Conservation (phyloP, 768 basidiomycete species). For the Lactifluus rugatus region DNA sequence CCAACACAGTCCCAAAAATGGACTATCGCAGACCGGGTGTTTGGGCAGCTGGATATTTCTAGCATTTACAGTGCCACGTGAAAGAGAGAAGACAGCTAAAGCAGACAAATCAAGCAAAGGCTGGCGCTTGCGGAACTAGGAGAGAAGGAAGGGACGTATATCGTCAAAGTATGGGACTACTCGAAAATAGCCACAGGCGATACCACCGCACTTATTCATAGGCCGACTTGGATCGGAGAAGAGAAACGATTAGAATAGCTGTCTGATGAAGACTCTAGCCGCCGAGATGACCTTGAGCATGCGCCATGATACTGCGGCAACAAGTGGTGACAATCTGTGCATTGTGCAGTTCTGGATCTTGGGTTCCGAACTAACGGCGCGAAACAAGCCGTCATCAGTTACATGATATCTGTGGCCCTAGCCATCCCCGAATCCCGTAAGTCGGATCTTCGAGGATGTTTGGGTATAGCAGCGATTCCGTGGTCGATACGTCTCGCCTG, state of each 20-base stretch:
- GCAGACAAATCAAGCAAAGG: background rate
- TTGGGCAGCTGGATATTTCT: background rate
- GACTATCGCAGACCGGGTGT: background rate
- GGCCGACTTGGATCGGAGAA: no score
- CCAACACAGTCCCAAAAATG: background rate
- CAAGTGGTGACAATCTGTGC: background rate
- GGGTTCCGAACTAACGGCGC: background rate
- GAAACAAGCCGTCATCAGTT: background rate
- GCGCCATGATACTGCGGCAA: background rate
- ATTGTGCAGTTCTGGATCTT: background rate
- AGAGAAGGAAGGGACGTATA: background rate
- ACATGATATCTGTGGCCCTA: background rate
- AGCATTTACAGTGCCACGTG: background rate
- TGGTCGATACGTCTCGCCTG: no score
- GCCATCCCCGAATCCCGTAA: background rate
- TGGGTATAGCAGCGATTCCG: no score
- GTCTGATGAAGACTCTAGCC: background rate
- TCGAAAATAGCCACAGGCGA: background rate
- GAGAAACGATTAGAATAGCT: background rate
- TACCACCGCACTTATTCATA: background rate
- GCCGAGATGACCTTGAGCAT: background rate
- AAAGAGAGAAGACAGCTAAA: background rate
- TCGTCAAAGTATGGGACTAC: background rate
- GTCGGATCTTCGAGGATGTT: background rate
- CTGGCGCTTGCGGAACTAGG: background rate